Conservation (phyloP, 257 asterid genomes). For the Lycium ferocissimum region DNA sequence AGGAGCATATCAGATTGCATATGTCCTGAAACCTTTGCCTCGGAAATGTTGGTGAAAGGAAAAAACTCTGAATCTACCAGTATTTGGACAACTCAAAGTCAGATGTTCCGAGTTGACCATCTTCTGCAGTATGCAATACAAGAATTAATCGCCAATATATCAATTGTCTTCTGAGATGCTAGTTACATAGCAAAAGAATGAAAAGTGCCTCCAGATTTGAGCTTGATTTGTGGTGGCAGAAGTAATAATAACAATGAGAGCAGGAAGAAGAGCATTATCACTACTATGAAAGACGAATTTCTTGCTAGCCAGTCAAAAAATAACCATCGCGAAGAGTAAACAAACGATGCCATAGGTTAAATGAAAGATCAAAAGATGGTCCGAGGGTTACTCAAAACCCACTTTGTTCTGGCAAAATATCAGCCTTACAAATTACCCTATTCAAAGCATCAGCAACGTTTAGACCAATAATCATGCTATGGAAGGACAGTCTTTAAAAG, state of each 20-base stretch:
- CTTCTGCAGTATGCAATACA: slow-evolving; percentile 49
- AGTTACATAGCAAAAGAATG: slow-evolving; percentile 11
- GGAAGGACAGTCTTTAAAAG: background rate
- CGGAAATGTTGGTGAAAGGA: slow-evolving; percentile 62
- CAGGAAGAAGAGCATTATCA: background rate
- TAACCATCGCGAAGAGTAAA: background rate
- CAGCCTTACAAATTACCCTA: background rate
- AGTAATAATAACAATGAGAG: background rate
- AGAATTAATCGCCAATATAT: slow-evolving; percentile 29
- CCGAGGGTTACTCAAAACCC: background rate
- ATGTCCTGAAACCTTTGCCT: slow-evolving; percentile 72
- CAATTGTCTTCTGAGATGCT: background rate
- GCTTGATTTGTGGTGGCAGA: background rate
- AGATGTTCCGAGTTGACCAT: slow-evolving; percentile 59
- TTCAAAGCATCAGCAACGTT: slow-evolving; percentile 15
- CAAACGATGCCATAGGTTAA: background rate
- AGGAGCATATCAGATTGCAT: slow-evolving; percentile 75
- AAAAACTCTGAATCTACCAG: slow-evolving; percentile 72
- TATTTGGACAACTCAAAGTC: slow-evolving; percentile 71
- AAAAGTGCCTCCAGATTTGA: background rate
- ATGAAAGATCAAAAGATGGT: background rate
- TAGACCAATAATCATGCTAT: background rate
- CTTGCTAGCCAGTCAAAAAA: background rate
- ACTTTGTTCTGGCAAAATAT: background rate
- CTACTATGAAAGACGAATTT: slow-evolving; percentile 2